phyloP scores from a whole-genome alignment of 805 yeast genomes.

The Nakazawaea sp. region DNA sequence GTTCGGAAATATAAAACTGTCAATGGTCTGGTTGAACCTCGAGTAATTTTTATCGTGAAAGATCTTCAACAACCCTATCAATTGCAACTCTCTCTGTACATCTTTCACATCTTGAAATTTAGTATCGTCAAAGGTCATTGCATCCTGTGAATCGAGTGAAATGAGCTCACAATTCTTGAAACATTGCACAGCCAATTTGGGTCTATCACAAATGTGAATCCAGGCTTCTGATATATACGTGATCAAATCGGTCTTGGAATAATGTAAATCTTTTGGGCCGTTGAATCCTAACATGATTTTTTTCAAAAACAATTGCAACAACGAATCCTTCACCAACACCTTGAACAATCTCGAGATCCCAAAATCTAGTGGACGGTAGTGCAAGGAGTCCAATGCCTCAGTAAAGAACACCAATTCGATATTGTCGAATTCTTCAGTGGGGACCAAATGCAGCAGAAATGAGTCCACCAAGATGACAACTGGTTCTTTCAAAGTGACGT shows the following conservation, averaged over 20 bases:
- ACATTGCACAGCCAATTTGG: slow-evolving; percentile 13
- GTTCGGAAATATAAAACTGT: slow-evolving; percentile 27
- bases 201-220: not conserved
- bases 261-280: slow-evolving; percentile 5
- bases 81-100: slow-evolving; percentile 17
- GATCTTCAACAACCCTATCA: slow-evolving; percentile 16
- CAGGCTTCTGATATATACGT: slow-evolving; percentile 17
- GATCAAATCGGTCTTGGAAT: slow-evolving; percentile 19
- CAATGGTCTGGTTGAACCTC: slow-evolving; percentile 16
- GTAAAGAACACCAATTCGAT: slow-evolving; percentile 24
- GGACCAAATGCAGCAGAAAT: slow-evolving; percentile 28
- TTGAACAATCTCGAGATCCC: slow-evolving; percentile 28
- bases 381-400: slow-evolving; percentile 13
- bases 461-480: slow-evolving; percentile 25
- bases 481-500: slow-evolving; percentile 14
- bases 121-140: slow-evolving; percentile 5
- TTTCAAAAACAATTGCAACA: slow-evolving; percentile 14
- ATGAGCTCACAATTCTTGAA: slow-evolving; percentile 12
- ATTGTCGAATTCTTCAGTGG: slow-evolving; percentile 20
- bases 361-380: slow-evolving; percentile 23
- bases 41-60: slow-evolving; percentile 15
- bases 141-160: slow-evolving; percentile 3
- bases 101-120: slow-evolving; percentile 11
- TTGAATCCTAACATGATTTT: slow-evolving; percentile 8
- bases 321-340: slow-evolving; percentile 18